Evolutionary conservation across 2,329 filamentous ascomycete genomes (phyloP), one percentile per base, ranked within the genome.

Genomic region (Arthrobotrys conoides): DNA sequence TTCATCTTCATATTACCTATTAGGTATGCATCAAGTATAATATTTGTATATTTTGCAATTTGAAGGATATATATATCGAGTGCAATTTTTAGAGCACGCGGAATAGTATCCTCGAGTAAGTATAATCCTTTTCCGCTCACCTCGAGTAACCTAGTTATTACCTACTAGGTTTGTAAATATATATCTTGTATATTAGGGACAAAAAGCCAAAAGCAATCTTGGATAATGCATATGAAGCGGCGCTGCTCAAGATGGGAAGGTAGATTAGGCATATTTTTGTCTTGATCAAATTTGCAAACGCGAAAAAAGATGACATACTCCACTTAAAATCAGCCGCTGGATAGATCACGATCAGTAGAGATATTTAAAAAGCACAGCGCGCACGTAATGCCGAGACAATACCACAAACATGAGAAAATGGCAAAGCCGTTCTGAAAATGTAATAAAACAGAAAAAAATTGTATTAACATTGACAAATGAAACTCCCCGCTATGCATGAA

Each of bases 401-500:
- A 41, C 38, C 38, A 2, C 12, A 16, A 30, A 59, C 20, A n/a
- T 30, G 12, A 9, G n/a, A n/a, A n/a, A n/a, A 41, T 41, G 14
- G 14, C 38, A 41, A 41, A n/a, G 3, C 2, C 10, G 38, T 41
- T 41, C 33, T 38, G n/a, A 41, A 8, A 38, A 59, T 20, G 53
- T 22, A 12, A 9, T 20, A 16, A 30, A 36, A 16, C 30, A 41
- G 18, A 46, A 36, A 1, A 18, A 24, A 44, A 41, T 12, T 12
- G 51, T 55, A 44, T 6, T 24, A 68, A 63, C 46, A 24, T 46
- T 55, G 61, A 65, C 20, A 68, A 63, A 69, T 3, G 59, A 71
- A 71, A 76, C 72, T 76, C 72, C 72, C 59, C 72, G 72, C 72
- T 76, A 76, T 76, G 72, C 66, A 69, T 57, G 46, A 46, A 59